Conservation (phyloP, 257 asterid species). For the Penstemon eatonii region DNA sequence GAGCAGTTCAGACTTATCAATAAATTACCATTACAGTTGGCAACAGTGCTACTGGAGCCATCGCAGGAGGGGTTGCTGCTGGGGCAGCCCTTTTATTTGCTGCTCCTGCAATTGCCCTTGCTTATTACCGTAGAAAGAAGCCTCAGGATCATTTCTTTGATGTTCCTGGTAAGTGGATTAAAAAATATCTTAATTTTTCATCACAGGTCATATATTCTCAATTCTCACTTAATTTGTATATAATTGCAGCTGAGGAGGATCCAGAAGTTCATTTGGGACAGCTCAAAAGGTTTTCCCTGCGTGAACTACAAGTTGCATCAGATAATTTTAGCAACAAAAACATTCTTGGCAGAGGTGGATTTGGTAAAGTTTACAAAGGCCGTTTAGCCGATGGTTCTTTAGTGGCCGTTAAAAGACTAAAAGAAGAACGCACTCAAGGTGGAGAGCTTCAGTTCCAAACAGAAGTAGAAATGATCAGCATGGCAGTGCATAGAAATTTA, state of each 20-base stretch:
- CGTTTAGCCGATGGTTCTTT: conserved; percentile 43
- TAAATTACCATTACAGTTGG: conserved; percentile 40
- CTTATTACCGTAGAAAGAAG: conserved; percentile 45
- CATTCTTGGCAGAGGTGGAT: conserved; percentile 46
- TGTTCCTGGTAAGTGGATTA: conserved; percentile 47
- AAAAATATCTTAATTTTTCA: conserved; percentile 1
- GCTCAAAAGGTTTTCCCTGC: conserved; percentile 43
- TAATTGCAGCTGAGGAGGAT: conserved; percentile 46
- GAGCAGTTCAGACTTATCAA: conserved; percentile 14
- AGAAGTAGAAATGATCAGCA: conserved; percentile 34
- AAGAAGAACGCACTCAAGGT: conserved; percentile 45
- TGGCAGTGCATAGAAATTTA: conserved; percentile 36
- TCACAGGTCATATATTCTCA: conserved; percentile 2
- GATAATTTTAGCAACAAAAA: conserved; percentile 44
- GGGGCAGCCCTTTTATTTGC: conserved; percentile 58
- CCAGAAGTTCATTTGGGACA: conserved; percentile 49
- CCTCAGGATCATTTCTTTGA: conserved; percentile 52
- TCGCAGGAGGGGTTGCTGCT: conserved; percentile 56
- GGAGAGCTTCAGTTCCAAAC: conserved; percentile 44
- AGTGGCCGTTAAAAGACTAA: conserved; percentile 46
- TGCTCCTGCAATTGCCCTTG: conserved; percentile 52
- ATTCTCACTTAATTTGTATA: conserved; percentile 17
- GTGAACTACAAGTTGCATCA: conserved; percentile 44
- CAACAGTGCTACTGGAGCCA: conserved; percentile 50
- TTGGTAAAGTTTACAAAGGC: conserved; percentile 44